These are phyloP conservation scores for Zygosaccharomyces pseudorouxii DNA, from an alignment of 805 yeast species.

Conservation along the genomic window DNA sequence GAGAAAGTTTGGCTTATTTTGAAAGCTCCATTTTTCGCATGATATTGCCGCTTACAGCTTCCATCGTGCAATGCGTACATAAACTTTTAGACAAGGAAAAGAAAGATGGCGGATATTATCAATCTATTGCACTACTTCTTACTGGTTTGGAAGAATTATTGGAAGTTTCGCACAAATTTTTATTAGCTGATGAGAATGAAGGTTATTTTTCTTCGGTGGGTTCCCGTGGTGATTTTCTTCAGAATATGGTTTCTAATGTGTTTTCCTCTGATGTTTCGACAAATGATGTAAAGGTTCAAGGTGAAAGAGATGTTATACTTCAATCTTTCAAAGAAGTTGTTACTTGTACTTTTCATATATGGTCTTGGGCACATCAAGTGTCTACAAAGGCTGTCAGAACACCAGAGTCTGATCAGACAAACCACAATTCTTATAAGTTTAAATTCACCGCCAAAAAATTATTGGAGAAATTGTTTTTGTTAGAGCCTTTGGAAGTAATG, in stretches of 20 bases:
- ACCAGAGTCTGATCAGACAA: slow-evolving; percentile 22
- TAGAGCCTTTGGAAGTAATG: slow-evolving; percentile 70
- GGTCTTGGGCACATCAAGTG: slow-evolving; percentile 51
- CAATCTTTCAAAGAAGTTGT: slow-evolving; percentile 60
- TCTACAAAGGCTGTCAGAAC: slow-evolving; percentile 9
- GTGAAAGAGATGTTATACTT: slow-evolving; percentile 52
- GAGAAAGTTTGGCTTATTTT: slow-evolving; percentile 48
- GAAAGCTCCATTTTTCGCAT: slow-evolving; percentile 51
- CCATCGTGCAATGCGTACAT: slow-evolving; percentile 34
- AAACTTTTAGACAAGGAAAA: slow-evolving; percentile 19
- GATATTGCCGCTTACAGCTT: slow-evolving; percentile 49
- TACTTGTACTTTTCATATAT: slow-evolving; percentile 51
- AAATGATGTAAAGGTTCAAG: slow-evolving; percentile 39
- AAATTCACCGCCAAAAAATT: slow-evolving; percentile 66
- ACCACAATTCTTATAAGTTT: slow-evolving; percentile 51
- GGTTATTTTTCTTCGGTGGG: slow-evolving; percentile 18
- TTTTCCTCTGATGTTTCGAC: slow-evolving; percentile 32
- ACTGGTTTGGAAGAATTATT: slow-evolving; percentile 66
- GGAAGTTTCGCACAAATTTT: slow-evolving; percentile 51
- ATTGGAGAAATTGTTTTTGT: slow-evolving; percentile 55
- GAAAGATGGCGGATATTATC: slow-evolving; percentile 40
- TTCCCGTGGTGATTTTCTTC: slow-evolving; percentile 31
- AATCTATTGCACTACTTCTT: slow-evolving; percentile 43
- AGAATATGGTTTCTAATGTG: slow-evolving; percentile 34
- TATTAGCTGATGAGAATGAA: slow-evolving; percentile 37